phyloP scores from a whole-genome alignment of 2,329 filamentous ascomycete species.

The Parastagonospora avenae region DNA sequence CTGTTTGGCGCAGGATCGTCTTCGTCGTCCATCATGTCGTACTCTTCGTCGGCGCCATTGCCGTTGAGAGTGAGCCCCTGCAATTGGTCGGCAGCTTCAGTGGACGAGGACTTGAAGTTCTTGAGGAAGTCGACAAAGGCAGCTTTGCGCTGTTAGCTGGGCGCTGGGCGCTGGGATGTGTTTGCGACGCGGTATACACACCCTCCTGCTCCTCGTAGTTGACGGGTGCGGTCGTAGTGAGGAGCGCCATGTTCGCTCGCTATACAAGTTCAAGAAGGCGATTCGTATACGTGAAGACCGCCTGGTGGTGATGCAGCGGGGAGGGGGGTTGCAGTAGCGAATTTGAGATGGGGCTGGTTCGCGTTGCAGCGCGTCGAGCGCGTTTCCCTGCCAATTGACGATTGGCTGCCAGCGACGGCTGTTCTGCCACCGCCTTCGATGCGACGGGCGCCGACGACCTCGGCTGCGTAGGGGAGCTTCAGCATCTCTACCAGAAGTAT shows the following conservation, averaged over 20 bases:
- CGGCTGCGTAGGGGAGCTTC: conserved; percentile 26
- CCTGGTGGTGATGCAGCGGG: conserved; percentile 13
- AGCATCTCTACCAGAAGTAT: conserved; percentile 4
- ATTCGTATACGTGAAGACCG: conserved; percentile 11
- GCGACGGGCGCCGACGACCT: conserved; percentile 34
- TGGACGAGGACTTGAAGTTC: conserved; percentile 82
- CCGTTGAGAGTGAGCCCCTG: conserved; percentile 85
- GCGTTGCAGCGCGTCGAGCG: conserved; percentile 34
- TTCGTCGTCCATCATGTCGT: conserved; percentile 89
- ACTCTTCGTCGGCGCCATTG: conserved; percentile 84
- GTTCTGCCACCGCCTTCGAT: conserved; percentile 31
- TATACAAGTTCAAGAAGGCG: conserved; percentile 4
- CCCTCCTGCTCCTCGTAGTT: conserved; percentile 88
- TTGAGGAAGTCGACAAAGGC: conserved; percentile 87
- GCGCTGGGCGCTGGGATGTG: conserved; percentile 17
- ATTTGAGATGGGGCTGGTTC: conserved; percentile 28
- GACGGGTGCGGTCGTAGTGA: conserved; percentile 77
- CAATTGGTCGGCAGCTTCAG: conserved; percentile 77
- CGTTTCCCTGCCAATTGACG: conserved; percentile 15
- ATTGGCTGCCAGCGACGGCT: conserved; percentile 19
- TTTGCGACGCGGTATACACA: conserved; percentile 51
- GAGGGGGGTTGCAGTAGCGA: conserved; percentile 28
- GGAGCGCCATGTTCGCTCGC: conserved; percentile 74
- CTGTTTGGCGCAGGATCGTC: conserved; percentile 62
- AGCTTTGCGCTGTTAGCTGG: conserved; percentile 56